Evolutionary conservation across 2,329 filamentous ascomycete genomes (phyloP), one percentile per base, ranked within the genome.

Genomic region (Pseudocercospora pini-densiflorae): DNA sequence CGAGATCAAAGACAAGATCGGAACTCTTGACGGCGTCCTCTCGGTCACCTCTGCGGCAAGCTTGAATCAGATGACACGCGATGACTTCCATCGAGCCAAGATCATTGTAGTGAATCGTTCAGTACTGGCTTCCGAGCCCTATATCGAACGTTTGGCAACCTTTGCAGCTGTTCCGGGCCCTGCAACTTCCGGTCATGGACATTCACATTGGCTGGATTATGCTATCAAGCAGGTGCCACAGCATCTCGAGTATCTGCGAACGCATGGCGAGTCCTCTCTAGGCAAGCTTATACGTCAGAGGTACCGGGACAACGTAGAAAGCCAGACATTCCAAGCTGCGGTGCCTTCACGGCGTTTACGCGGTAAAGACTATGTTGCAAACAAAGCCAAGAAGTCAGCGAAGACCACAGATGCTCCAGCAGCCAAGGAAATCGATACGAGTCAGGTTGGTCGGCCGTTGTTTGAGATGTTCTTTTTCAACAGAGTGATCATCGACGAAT

Each of bases 401-500:
- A 69, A 66, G 33, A 67, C 43, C 59, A 63, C 31, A 19, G 68
- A 66, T 33, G 59, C 51, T 16, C 24, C 63, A 31, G 53, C 59
- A 9, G 43, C 47, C 6, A 43, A 57, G 6, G 55, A 49, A 3
- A 24, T 74, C 21, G 66, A 72, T 47, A 67, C 60, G 3, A 45
- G 45, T 5, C 49, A 62, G 4, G 40, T 74, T 7, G 70, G 63
- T 10, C 57, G 53, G 45, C 72, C 70, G 1, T 73, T 87, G 0
- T 72, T 91, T 0, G 87, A 90, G 66, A 82, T 88, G 71, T 90
- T 90, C 72, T 75, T 79, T 1, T 91, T 87, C 74, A 85, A 85
- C 62, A 81, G 89, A 5, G 65, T 91, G 0, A 82, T 91, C 1
- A 79, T 90, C 1, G 89, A 91, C 67, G 89, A 91, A 69, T 90